Conservation (phyloP, 257 asterid species). For the Nyctanthes arbortristis region DNA sequence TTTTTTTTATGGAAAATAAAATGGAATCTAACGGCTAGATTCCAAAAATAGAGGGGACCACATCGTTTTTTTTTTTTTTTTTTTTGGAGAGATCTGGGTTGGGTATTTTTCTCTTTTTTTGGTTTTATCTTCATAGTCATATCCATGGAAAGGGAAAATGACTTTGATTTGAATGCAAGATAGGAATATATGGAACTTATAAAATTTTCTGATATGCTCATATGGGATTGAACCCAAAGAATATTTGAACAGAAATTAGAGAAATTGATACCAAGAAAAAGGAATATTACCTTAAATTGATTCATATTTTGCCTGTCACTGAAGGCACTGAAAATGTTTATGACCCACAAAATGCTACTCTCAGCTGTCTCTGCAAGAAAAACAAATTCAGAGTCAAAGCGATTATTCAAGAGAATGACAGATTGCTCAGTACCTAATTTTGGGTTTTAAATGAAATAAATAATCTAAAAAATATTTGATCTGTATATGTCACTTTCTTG, state of each 20-base stretch:
- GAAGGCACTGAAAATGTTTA: conserved; percentile 57
- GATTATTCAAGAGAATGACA: conserved; percentile 28
- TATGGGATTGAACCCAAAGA: conserved; percentile 36
- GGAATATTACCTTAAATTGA: conserved; percentile 43
- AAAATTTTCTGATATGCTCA: conserved; percentile 23
- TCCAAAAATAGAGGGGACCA: conserved; percentile 34
- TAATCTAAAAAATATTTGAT: conserved; percentile 1
- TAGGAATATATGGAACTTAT: conserved; percentile 29
- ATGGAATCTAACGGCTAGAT: conserved; percentile 30
- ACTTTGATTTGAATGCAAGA: conserved; percentile 84
- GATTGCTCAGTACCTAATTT: conserved; percentile 25
- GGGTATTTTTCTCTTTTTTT: too few relatives aligned
- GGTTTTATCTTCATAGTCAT: too few relatives aligned
- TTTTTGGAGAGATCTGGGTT: too few relatives aligned
- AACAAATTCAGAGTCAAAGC: conserved; percentile 33
- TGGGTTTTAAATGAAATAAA: conserved; percentile 19
- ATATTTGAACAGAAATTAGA: conserved; percentile 26
- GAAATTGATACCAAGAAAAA: conserved; percentile 36
- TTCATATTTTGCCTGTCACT: conserved; percentile 55
- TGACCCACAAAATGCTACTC: conserved; percentile 43
- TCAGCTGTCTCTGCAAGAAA: conserved; percentile 56
- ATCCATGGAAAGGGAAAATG: conserved; percentile 45
- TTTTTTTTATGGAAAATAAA: too few relatives aligned
- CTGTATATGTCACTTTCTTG: conserved; percentile 5
- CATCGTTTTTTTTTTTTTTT: conserved; percentile 33